phyloP scores from a whole-genome alignment of 371 early-diverging fungal genomes.

The Syncephalis plumigaleata region DNA sequence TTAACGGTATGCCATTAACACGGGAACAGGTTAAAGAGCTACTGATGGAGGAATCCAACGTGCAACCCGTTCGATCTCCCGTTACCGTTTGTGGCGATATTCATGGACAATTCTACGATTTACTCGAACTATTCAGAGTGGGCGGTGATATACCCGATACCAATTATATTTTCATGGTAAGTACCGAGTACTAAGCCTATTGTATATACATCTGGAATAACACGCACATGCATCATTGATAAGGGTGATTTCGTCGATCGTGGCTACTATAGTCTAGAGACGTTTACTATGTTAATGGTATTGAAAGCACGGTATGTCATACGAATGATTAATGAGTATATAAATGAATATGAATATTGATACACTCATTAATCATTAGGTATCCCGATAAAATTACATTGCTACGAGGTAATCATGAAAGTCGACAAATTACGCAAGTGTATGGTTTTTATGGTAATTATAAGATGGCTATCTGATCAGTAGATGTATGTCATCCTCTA shows the following conservation, averaged over 20 bases:
- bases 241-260: conserved; percentile 99
- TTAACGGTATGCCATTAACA: conserved; percentile 4
- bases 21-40: conserved; percentile 77
- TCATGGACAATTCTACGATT: conserved; percentile 98
- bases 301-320: conserved; percentile 52
- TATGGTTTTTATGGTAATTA: conserved; percentile 96
- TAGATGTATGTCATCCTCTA: not conserved
- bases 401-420: conserved; percentile 98
- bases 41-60: conserved; percentile 86
- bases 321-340: not conserved
- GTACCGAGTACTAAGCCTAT: not conserved
- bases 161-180: conserved; percentile 93
- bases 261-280: conserved; percentile 97
- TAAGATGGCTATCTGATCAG: conserved; percentile 2
- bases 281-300: conserved; percentile 83
- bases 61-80: conserved; percentile 87
- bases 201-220: not conserved
- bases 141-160: conserved; percentile 96
- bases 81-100: conserved; percentile 97
- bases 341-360: too few species aligned
- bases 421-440: conserved; percentile 97
- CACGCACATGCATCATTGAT: not conserved
- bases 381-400: conserved; percentile 96
- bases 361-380: not conserved
- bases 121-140: conserved; percentile 93